phyloP scores from a whole-genome alignment of 306 rosid species.

The Crotalaria pallida region DNA sequence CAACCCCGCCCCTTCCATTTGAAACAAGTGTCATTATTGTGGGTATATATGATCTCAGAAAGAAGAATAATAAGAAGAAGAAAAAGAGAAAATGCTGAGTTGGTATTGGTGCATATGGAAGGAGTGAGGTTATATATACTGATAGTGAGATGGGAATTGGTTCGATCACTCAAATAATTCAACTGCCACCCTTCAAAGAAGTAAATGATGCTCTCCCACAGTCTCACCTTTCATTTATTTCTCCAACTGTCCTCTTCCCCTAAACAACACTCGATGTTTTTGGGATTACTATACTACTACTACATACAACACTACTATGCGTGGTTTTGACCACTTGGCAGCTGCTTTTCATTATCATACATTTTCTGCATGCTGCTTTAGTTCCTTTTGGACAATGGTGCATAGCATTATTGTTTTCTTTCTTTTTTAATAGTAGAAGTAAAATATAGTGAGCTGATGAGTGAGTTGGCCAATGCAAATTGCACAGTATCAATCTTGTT shows the following conservation, averaged over 20 bases:
- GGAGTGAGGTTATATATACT: background rate
- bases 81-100: background rate
- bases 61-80: background rate
- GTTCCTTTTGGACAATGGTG: too few species aligned
- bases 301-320: too few species aligned
- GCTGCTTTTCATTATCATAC: background rate
- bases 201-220: slow-evolving; percentile 33
- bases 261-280: background rate
- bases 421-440: too few species aligned
- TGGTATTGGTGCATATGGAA: background rate
- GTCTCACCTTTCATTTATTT: slow-evolving; percentile 24
- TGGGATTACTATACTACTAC: background rate
- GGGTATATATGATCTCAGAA: too few species aligned
- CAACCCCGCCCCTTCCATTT: background rate
- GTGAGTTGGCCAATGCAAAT: too few species aligned
- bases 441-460: too few species aligned
- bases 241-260: slow-evolving; percentile 23
- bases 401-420: too few species aligned
- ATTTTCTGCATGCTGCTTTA: too few species aligned
- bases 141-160: too few species aligned
- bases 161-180: background rate
- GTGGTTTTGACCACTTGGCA: background rate
- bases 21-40: slow-evolving; percentile 1
- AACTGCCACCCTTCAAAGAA: slow-evolving; percentile 17
- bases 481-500: too few species aligned